Percentiles rank a stretch among this genome's conserved stretches.
Conservation (phyloP, 2,329 filamentous ascomycete species). For the Colletotrichum gloeosporioides region DNA sequence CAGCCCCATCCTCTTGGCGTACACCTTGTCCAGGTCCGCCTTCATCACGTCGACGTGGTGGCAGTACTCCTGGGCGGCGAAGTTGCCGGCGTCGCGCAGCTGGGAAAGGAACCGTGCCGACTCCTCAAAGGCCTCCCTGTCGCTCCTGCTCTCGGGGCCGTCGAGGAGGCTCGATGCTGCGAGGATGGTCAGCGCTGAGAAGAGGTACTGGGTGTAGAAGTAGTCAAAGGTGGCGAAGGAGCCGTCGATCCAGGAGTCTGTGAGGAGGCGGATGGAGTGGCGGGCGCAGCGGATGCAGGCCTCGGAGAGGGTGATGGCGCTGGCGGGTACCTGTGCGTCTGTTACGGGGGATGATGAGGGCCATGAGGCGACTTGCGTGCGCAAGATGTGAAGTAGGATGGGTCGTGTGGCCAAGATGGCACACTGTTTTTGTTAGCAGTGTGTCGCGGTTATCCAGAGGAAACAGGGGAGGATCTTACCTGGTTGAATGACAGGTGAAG, state of each 20-base stretch:
- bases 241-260: constrained; percentile 50
- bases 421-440: constrained; percentile 23
- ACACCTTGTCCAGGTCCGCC: background rate
- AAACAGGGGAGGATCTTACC: constrained; percentile 2
- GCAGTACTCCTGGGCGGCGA: constrained; percentile 45
- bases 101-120: constrained; percentile 41
- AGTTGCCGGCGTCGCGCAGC: constrained; percentile 42
- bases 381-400: constrained; percentile 36
- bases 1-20: background rate
- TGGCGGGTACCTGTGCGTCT: constrained; percentile 30
- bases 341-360: constrained; percentile 19
- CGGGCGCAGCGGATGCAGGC: constrained; percentile 51
- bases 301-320: constrained; percentile 42
- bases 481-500: constrained; percentile 40
- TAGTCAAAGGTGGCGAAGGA: constrained; percentile 52
- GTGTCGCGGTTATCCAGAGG: too few species aligned
- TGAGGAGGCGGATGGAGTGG: constrained; percentile 46
- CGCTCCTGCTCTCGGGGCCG: constrained; percentile 31
- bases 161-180: constrained; percentile 45
- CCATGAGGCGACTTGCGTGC: constrained; percentile 28
- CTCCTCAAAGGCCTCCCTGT: constrained; percentile 43
- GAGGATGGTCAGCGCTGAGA: constrained; percentile 48
- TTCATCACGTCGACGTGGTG: constrained; percentile 42
- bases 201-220: constrained; percentile 51
- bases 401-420: constrained; percentile 38